phyloP scores from a whole-genome alignment of 768 basidiomycete species.

The Tephrocybe sp. region DNA sequence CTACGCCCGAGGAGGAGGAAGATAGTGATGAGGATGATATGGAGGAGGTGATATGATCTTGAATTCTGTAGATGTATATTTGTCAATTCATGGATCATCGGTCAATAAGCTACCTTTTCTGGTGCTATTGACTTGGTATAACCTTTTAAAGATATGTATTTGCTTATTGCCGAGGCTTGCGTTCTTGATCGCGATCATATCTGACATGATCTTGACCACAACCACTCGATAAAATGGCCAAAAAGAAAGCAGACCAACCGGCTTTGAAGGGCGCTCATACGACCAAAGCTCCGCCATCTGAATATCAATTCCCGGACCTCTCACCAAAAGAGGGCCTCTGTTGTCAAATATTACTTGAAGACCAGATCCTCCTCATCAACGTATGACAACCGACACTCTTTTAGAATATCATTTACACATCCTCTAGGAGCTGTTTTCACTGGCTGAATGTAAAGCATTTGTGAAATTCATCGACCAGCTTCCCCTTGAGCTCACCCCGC shows the following conservation, averaged over 20 bases:
- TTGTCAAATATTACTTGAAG: constrained; percentile 51
- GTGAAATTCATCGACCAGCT: constrained; percentile 59
- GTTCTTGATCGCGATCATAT: too few relatives aligned
- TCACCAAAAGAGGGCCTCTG: constrained; percentile 44
- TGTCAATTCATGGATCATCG: too few relatives aligned
- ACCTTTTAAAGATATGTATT: too few relatives aligned
- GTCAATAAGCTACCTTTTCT: too few relatives aligned
- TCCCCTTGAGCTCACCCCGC: constrained; percentile 65
- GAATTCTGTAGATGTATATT: too few relatives aligned
- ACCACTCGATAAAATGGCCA: constrained; percentile 16
- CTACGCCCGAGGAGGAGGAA: constrained; percentile 18
- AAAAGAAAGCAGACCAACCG: constrained; percentile 13
- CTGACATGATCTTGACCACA: too few relatives aligned
- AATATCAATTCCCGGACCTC: constrained; percentile 38
- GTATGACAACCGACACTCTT: constrained; percentile 25
- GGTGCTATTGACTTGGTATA: too few relatives aligned
- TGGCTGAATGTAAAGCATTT: constrained; percentile 61
- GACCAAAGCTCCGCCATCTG: constrained; percentile 1
- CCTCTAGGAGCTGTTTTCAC: constrained; percentile 52
- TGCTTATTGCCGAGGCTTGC: too few relatives aligned
- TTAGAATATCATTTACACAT: neutral
- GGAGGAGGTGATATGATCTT: constrained; percentile 39
- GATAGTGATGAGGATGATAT: constrained; percentile 43
- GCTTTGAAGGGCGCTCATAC: neutral
- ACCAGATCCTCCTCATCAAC: constrained; percentile 64